Evolutionary conservation across 129 eudicot species (phyloP), one percentile per base, ranked within the genome.

Genomic region (Artemisia tridentata): DNA sequence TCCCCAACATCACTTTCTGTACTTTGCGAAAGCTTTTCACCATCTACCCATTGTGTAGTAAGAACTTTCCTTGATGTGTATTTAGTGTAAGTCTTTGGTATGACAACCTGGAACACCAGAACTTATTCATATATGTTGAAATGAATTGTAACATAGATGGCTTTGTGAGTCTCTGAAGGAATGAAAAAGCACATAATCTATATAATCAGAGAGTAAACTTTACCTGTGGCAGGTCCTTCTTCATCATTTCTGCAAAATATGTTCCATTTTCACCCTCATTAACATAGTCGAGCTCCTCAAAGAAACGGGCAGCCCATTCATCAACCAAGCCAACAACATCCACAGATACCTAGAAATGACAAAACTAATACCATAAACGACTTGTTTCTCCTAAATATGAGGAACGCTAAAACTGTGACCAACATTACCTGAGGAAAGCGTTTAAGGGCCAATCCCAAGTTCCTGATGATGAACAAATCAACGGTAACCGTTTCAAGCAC

Each of bases 291-390:
- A 95, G 99, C 82, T 95, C 99, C 84, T 95, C 99, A 83, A 95
- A 95, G 80, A 95, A 95, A 45, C 99, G 97, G 10, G 99, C 99
- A 68, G 99, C 99, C 99, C 99, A 95, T 78, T 95, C 99, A 73
- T 95, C 99, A 46, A 95, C 99, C 85, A 95, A 81, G n/a, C 99
- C 99, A 70, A 95, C 99, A 83, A 95, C 96, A 80, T 95, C 99
- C 80, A 95, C 53, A 13, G 99, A 90, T 16, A 95, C 63, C 99
- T 95, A 80, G 34, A 29, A 65, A 58, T 14, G 25, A 48, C 23
- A 17, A 43, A 78, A 70, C 60, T 61, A 61, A 72, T 23, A 49
- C 34, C 82, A 62, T 67, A 45, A 75, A 45, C 67, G 18, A 50
- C 68, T 63, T 67, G 31, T 71, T 62, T 70, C 18, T 8, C 38